Evolutionary conservation across 352 stramenopile species (phyloP).

Genomic region (Pythium grandisporangium): DNA sequence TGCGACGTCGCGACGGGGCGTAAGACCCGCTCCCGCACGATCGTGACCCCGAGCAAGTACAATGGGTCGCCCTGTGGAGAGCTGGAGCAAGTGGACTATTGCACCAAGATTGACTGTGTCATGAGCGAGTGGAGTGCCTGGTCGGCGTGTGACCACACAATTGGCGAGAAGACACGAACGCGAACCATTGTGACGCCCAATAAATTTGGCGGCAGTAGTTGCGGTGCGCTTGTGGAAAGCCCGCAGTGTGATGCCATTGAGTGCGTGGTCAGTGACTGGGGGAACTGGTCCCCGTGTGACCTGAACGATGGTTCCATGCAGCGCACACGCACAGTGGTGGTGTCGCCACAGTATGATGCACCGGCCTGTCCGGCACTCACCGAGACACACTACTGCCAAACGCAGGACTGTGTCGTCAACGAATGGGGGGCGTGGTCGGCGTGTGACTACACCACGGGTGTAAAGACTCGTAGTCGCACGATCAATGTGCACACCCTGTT

Average conservation of each 20-base stretch:
- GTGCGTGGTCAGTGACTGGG: constrained; percentile 27
- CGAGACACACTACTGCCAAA: constrained; percentile 18
- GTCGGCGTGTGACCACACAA: constrained; percentile 30
- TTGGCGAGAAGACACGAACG: constrained; percentile 29
- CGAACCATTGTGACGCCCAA: constrained; percentile 9
- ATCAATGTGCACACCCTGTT: constrained; percentile 27
- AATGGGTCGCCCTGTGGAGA: constrained; percentile 12
- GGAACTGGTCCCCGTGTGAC: constrained; percentile 19
- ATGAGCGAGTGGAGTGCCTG: constrained; percentile 23
- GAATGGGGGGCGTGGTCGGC: constrained; percentile 16
- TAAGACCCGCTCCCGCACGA: constrained; percentile 23
- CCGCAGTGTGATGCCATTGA: constrained; percentile 19
- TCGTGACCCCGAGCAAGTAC: constrained; percentile 18
- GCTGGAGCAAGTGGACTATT: constrained; percentile 12
- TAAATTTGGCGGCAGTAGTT: constrained; percentile 18
- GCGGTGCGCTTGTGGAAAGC: constrained; percentile 14
- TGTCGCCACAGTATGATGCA: constrained; percentile 24
- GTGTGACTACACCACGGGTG: constrained; percentile 13
- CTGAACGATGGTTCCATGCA: constrained; percentile 12
- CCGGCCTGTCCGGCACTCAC: constrained; percentile 11
- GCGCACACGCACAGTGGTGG: constrained; percentile 17
- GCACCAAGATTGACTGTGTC: constrained; percentile 19
- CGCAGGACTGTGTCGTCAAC: constrained; percentile 37
- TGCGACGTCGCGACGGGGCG: constrained; percentile 30
- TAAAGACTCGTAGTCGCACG: constrained; percentile 18